Evolutionary conservation across 1,284 basidiomycete species (phyloP), one percentile per base, ranked within the genome.

Genomic region (Gymnopus androsaceus): DNA sequence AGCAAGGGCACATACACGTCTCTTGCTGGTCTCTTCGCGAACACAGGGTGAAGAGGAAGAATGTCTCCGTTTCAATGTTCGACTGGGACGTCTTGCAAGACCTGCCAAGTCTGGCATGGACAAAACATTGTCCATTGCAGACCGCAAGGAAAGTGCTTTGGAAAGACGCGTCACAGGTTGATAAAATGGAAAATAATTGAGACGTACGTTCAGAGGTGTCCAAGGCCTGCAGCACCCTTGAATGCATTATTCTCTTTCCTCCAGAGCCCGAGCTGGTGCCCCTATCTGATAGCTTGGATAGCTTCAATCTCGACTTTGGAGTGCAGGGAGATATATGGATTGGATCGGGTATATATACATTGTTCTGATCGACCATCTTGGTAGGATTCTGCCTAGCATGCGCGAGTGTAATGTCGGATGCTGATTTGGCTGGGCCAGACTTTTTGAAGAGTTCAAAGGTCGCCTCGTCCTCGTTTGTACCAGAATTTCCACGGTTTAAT

Each of bases 81-180:
- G 14, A 19, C 36, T 28, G 21, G 19, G 15, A 14, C 36, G 41
- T 34, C 30, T 51, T n/a, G 68, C 63, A 27, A 82, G 63, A 12
- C 77, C 73, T 38, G 78, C 80, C 41, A 82, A 70, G 62, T 82
- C 76, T 5, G 76, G 74, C 55, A 77, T 64, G 4, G 68, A 63
- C 17, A 81, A 65, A 21, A 81, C 72, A 7, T 72, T 66, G 53
- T 77, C 69, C 59, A 79, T 69, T 27, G 72, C 69, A 21, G 72
- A 71, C 60, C 77, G 65, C 34, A 77, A 58, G 30, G 69, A 72
- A 23, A 70, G 59, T 3, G 79, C 79, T 75, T 27, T 3, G 3
- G 6, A 7, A 15, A 15, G 59, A n/a, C 27, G 40, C n/a, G n/a
- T 57, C 23, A 56, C 41, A 21, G 25, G 5, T 21, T 12, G 45